These are phyloP conservation scores for Trichoderma sp. DNA, from an alignment of 2,329 filamentous ascomycete species.

Conservation along the genomic window DNA sequence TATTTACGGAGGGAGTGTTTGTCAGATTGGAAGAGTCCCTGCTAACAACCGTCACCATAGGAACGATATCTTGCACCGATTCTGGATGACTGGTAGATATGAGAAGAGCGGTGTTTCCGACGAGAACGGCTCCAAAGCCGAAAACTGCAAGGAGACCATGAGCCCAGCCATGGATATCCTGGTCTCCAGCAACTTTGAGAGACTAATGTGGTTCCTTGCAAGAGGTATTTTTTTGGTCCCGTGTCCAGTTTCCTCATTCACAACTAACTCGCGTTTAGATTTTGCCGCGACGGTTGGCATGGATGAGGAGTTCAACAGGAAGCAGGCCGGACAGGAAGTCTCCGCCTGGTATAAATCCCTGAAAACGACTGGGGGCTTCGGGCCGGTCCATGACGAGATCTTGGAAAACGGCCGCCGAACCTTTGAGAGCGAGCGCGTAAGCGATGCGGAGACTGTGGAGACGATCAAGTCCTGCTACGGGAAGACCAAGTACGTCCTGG, in stretches of 20 bases:
- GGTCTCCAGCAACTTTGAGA: conserved; percentile 94
- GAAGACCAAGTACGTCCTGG: conserved; percentile 73
- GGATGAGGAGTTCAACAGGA: conserved; percentile 64
- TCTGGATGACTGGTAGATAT: conserved; percentile 88
- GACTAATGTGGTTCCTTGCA: conserved; percentile 88
- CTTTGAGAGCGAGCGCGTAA: conserved; percentile 78
- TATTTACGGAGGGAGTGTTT: not conserved
- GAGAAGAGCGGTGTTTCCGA: conserved; percentile 62
- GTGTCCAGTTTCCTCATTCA: not conserved
- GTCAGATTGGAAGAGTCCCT: not conserved
- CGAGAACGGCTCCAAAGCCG: conserved; percentile 43
- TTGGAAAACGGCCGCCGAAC: conserved; percentile 66
- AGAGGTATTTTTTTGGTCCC: not conserved
- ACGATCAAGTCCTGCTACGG: conserved; percentile 59
- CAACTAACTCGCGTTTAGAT: conserved; percentile 57
- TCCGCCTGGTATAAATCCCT: conserved; percentile 74
- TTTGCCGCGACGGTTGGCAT: conserved; percentile 53
- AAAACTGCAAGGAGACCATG: conserved; percentile 58
- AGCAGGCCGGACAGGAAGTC: conserved; percentile 73
- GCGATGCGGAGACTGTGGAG: conserved; percentile 63
- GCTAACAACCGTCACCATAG: not conserved
- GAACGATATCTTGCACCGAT: conserved; percentile 94
- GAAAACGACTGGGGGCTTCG: conserved; percentile 78
- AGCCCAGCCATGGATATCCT: conserved; percentile 98
- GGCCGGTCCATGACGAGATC: conserved; percentile 70